Evolutionary conservation across 805 yeast species (phyloP).

Genomic region (Torulaspora indica): DNA sequence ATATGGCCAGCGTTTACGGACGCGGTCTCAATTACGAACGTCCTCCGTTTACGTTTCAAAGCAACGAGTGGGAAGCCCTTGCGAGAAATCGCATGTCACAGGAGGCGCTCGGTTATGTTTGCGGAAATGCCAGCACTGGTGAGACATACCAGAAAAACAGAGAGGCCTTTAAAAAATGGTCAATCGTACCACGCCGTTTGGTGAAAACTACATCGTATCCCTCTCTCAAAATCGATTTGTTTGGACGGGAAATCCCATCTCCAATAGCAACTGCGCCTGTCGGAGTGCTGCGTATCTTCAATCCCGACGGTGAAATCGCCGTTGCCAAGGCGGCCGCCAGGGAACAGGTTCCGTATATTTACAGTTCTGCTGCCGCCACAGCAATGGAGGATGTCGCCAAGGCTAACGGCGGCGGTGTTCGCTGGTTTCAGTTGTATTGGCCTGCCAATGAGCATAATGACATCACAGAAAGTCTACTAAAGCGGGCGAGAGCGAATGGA

Average conservation of each 20-base stretch:
- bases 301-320: constrained; percentile 27
- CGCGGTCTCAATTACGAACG: constrained; percentile 15
- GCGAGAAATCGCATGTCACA: constrained; percentile 15
- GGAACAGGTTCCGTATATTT: constrained; percentile 25
- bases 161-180: constrained; percentile 16
- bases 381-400: constrained; percentile 40
- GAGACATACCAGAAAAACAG: constrained; percentile 13
- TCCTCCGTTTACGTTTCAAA: constrained; percentile 16
- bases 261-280: constrained; percentile 29
- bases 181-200: constrained; percentile 13
- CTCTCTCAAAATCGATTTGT: constrained; percentile 9
- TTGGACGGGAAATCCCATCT: constrained; percentile 20
- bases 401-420: constrained; percentile 34
- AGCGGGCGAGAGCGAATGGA: constrained; percentile 39
- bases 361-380: constrained; percentile 36
- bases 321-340: constrained; percentile 26
- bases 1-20: constrained; percentile 16
- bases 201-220: constrained; percentile 14
- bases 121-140: constrained; percentile 17
- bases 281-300: constrained; percentile 27
- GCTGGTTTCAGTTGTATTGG: constrained; percentile 49
- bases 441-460: constrained; percentile 36
- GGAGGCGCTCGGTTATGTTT: constrained; percentile 16
- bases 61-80: constrained; percentile 14
- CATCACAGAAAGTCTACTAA: constrained; percentile 31